A percentile compares a stretch with the other conserved stretches of the same genome.
Evolutionary conservation across 768 basidiomycete species (phyloP).

Genomic region (Podaxis pistillaris): DNA sequence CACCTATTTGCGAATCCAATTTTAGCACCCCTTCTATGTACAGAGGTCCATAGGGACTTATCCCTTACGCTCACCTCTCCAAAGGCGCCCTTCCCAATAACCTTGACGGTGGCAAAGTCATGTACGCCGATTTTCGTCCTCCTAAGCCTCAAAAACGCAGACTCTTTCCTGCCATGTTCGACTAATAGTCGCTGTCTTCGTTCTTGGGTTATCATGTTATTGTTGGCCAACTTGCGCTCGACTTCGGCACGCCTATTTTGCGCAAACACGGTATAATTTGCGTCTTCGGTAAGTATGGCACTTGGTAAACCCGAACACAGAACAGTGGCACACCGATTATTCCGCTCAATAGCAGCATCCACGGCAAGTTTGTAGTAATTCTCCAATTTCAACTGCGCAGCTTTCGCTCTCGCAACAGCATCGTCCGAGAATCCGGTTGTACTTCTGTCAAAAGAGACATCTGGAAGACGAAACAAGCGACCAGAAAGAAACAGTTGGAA

Average conservation of each 20-base stretch:
- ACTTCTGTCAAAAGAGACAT: conserved; percentile 91
- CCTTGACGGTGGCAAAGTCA: conserved; percentile 96
- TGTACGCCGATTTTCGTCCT: conserved; percentile 88
- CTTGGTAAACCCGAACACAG: not conserved
- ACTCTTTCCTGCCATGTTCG: conserved; percentile 85
- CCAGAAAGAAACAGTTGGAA: not conserved
- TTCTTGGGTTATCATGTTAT: conserved; percentile 73
- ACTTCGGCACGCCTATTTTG: conserved; percentile 76
- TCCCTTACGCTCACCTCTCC: conserved; percentile 68
- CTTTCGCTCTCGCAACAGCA: conserved; percentile 80
- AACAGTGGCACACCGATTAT: conserved; percentile 62
- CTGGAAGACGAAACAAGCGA: conserved; percentile 30
- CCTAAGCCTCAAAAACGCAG: conserved; percentile 81
- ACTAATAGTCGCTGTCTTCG: conserved; percentile 82
- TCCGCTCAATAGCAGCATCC: conserved; percentile 91
- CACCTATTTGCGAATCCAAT: conserved; percentile 44
- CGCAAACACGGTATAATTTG: not conserved
- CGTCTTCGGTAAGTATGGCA: not conserved
- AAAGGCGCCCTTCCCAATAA: conserved; percentile 98
- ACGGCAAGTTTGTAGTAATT: conserved; percentile 97
- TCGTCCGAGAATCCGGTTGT: conserved; percentile 76
- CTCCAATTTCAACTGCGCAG: conserved; percentile 93
- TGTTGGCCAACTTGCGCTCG: conserved; percentile 74
- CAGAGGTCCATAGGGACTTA: not conserved
- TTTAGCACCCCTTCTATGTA: not conserved